Percentiles rank a stretch among this genome's conserved stretches.
phyloP scores from a whole-genome alignment of 2,329 filamentous ascomycete genomes.

The Xylaria sp. region DNA sequence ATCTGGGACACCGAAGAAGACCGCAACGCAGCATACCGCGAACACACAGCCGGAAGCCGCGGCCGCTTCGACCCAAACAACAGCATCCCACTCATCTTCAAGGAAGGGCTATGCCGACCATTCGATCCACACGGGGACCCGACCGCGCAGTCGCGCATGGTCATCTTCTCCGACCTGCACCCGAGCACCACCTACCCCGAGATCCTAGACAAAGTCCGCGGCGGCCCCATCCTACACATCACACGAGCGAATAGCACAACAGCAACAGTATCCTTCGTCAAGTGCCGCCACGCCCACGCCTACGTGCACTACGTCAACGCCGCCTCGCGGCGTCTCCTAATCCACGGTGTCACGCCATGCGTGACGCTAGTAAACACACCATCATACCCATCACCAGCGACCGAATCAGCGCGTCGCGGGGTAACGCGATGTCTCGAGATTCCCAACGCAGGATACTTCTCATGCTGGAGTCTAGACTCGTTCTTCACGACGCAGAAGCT shows the following conservation, averaged over 20 bases:
- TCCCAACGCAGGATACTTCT: not conserved
- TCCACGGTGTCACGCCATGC: not conserved
- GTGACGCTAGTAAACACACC: slow-evolving; percentile 11
- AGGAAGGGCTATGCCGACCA: not conserved
- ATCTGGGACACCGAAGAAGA: slow-evolving; percentile 15
- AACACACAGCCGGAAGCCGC: not conserved
- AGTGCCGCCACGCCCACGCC: not conserved
- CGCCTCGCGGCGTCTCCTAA: not conserved
- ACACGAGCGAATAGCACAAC: not conserved
- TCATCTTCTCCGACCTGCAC: slow-evolving; percentile 32
- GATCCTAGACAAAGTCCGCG: slow-evolving; percentile 33
- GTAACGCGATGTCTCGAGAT: slow-evolving; percentile 17
- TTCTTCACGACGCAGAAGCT: not conserved
- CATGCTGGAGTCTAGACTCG: not conserved
- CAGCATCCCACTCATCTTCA: not conserved
- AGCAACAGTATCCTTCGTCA: slow-evolving; percentile 10
- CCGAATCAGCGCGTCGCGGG: not conserved
- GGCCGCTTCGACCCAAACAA: not conserved
- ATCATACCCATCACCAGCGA: slow-evolving; percentile 12
- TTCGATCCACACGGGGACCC: not conserved
- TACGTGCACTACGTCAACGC: slow-evolving; percentile 9
- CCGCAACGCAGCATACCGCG: not conserved
- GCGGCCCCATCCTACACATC: slow-evolving; percentile 31
- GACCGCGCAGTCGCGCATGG: slow-evolving; percentile 28
- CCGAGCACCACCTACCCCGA: not conserved